Base-by-base conservation (phyloP, 495 filamentous ascomycete genomes). In the Oleoguttula mirabilis region DNA sequence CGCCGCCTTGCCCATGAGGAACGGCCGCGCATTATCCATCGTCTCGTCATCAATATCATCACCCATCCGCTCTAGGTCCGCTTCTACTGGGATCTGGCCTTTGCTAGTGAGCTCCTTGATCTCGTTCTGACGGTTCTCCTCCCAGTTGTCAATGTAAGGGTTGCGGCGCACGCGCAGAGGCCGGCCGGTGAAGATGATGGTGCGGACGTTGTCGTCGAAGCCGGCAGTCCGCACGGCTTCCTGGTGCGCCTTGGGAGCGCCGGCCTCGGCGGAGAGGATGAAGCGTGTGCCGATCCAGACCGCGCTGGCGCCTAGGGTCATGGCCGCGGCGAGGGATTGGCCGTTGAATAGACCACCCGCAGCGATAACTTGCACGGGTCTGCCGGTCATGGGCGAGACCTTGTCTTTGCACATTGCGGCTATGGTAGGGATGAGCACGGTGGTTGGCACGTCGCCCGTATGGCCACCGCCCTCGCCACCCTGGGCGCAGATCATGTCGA, bases 281-380 rank as follows among this genome's bases (percentile, higher is more conserved):
- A 98, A 98, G 40, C 92, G 75, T 37, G 90, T 98, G 48, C 90
- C 90, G 47, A 98, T 80, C 90, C 90, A 98, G 39, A 98, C 90
- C 47, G 75, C 90, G 43, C 71, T 72, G 43, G 90, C 90, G 48
- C 90, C 90, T 55, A 96, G 76, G 80, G 92, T 93, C 24, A 98
- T 71, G 30, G 87, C 69, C 1, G 90, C 85, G 23, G 90, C 90
- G 42, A 98, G 71, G 32, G 80, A 78, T 64, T 85, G 84, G 32
- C 90, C 90, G 68, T 90, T 93, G 71, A 77, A 92, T 48, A 98
- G 73, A 63, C 92, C 90, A 50, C 90, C 90, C 10, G 92, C 92
- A 36, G 90, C 90, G 45, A 98, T 68, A 51, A 95, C 84, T 60
- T 84, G 85, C 10, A 98, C 87, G 28, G 80, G 79, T 59, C 74